Evolutionary conservation across 352 stramenopile genomes (phyloP), one percentile per base, ranked within the genome.

Genomic region (Pythium sukuiense): DNA sequence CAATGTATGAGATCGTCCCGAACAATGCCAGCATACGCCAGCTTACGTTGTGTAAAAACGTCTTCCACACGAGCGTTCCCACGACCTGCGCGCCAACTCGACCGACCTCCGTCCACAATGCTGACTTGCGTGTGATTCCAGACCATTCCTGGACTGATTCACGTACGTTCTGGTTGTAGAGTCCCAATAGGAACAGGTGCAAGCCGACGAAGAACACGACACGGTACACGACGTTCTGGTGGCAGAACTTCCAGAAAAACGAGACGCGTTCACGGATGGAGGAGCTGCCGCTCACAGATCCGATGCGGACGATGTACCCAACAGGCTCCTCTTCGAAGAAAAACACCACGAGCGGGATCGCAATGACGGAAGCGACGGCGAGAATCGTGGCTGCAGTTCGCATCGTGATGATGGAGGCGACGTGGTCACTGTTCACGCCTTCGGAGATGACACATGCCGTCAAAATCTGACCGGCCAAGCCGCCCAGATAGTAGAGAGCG

Each of bases 181-280:
- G 18, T 3, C 33, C 63, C 18, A 70, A 13, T 4, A 64, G 3
- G 20, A 70, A 56, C 14, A 63, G 13, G 26, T 70, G 56, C 7
- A 59, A 13, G 12, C 43, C 18, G 18, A 57, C 0, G 56, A 70
- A 60, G 55, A 70, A 59, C 13, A 70, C 13, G 20, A 64, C 29
- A 18, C 63, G 63, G 37, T 55, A 56, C 24, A 70, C 63, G 20
- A 64, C 33, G 50, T 70, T 64, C 18, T 70, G 48, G 45, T 63
- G 53, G 55, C 62, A 69, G 27, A 69, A 62, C 37, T 32, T 24
- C 62, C 62, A 69, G 45, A 69, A 59, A 6, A 43, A 41, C 24
- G 35, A 12, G 50, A 60, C 20, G n/a, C 52, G 61, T 13, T 60
- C 4, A 33, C 18, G n/a, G 6, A 48, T 3, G 2, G 54, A n/a